Base-by-base conservation (phyloP, 2,329 filamentous ascomycete genomes). In the Ascochyta viciae-villosae region DNA sequence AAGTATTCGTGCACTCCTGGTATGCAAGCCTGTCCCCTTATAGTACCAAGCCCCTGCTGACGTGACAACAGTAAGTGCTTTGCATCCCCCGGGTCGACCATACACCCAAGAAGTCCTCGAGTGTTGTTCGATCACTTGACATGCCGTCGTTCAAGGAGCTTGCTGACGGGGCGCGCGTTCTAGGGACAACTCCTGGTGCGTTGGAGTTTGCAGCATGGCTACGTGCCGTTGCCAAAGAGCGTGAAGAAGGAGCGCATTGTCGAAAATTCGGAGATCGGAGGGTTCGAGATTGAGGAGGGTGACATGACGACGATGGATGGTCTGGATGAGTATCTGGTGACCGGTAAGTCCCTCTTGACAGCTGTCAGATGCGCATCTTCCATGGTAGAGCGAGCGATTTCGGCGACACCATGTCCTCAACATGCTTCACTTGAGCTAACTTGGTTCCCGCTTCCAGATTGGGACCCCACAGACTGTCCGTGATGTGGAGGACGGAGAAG, bases 161-260 rank as follows among this genome's bases (percentile, higher is more conserved):
- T 43, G 38, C 53, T 56, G 22, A 56, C 22, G 4, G 22, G 29
- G 19, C 19, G 22, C 8, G 38, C 9, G 38, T 40, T 15, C 19
- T 39, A 56, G 53, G 53, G 53, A 16, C 91, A 95, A 74, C 77
- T 96, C 33, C 78, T 95, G 72, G 82, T 96, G 42, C 84, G 89
- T 51, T 95, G 91, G 91, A 88, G 86, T 50, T 75, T 94, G 61
- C 90, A 95, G 73, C 85, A 92, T 69, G 86, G 85, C 33, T 88
- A 87, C 65, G 84, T 92, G 40, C 86, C 88, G 4, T 77, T 93
- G 59, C 90, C 90, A 4, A 93, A 95, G 81, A 91, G 88, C 70
- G 80, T 83, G 22, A 84, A 79, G 55, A 80, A 80, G 67, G 81
- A 84, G 44, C 81, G 89, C 24, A 87, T 92, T 51, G 63, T 83